Evolutionary conservation across 1,284 basidiomycete species (phyloP).

Genomic region (Leccinum proliferum): DNA sequence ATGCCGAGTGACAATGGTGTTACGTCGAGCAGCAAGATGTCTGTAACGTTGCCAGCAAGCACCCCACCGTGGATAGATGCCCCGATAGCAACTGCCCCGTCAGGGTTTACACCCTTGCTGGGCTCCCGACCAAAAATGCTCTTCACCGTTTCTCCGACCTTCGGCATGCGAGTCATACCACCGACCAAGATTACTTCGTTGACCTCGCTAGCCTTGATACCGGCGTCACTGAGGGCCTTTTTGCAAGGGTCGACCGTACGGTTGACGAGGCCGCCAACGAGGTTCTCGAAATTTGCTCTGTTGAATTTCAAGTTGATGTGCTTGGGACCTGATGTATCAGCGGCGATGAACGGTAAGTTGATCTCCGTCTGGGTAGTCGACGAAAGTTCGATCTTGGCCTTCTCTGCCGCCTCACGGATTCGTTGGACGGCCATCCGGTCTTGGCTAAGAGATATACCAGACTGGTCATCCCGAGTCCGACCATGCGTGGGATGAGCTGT

Average conservation of each 20-base stretch:
- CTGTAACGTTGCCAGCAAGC: constrained; percentile 92
- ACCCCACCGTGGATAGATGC: constrained; percentile 95
- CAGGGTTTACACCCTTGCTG: constrained; percentile 97
- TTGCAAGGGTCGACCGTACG: constrained; percentile 96
- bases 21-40: constrained; percentile 94
- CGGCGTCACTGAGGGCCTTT: constrained; percentile 91
- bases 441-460: constrained; percentile 73
- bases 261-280: constrained; percentile 81
- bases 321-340: constrained; percentile 90
- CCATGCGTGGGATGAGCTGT: constrained; percentile 36
- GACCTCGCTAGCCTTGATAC: constrained; percentile 89
- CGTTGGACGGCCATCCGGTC: constrained; percentile 99
- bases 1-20: constrained; percentile 95
- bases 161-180: constrained; percentile 98
- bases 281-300: constrained; percentile 86
- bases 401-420: constrained; percentile 98
- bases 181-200: constrained; percentile 98
- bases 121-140: constrained; percentile 91
- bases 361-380: constrained; percentile 93
- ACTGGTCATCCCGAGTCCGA: constrained; percentile 48
- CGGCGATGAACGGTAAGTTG: constrained; percentile 97
- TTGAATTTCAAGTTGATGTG: constrained; percentile 93
- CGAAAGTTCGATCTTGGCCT: constrained; percentile 98
- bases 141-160: constrained; percentile 89
- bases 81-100: constrained; percentile 92